These are phyloP conservation scores for Cercospora beticola DNA, from an alignment of 2,329 filamentous ascomycete species.

Conservation along the genomic window DNA sequence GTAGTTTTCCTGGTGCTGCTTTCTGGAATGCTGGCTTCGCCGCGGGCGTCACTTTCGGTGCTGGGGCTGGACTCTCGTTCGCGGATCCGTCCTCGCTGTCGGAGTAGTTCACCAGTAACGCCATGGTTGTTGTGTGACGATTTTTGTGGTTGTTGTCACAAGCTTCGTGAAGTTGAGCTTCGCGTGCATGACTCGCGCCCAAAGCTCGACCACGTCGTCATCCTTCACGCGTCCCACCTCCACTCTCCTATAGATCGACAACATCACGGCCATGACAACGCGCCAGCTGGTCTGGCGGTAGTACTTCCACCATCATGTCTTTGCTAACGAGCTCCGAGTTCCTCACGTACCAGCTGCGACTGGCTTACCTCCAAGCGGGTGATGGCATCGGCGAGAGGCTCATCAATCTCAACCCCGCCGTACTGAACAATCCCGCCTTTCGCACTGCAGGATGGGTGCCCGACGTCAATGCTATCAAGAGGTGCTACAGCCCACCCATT, in stretches of 20 bases:
- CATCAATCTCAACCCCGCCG: conserved; percentile 75
- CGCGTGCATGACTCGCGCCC: conserved; percentile 18
- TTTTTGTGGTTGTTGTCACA: background rate
- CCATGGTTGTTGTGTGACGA: background rate
- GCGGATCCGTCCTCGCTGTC: conserved; percentile 65
- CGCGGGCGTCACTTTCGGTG: conserved; percentile 29
- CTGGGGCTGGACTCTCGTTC: conserved; percentile 31
- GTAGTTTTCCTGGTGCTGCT: conserved; percentile 69
- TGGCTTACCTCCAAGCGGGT: conserved; percentile 76
- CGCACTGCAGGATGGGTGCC: conserved; percentile 78
- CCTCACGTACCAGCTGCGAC: conserved; percentile 77
- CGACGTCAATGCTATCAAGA: conserved; percentile 72
- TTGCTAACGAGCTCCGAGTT: conserved; percentile 52
- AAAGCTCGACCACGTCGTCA: conserved; percentile 2
- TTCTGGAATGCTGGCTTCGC: conserved; percentile 41
- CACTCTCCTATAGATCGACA: background rate
- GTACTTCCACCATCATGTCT: conserved; percentile 33
- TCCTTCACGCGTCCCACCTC: background rate
- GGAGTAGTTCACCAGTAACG: conserved; percentile 81
- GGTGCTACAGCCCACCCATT: conserved; percentile 82
- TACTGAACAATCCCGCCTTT: conserved; percentile 77
- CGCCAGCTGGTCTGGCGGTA: conserved; percentile 28
- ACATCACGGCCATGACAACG: background rate
- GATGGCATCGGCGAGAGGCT: conserved; percentile 83
- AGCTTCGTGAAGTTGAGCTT: background rate